Percentiles rank a stretch among this genome's conserved stretches.
Evolutionary conservation across 768 basidiomycete genomes (phyloP).

Genomic region (Phanerochaete carnosa): DNA sequence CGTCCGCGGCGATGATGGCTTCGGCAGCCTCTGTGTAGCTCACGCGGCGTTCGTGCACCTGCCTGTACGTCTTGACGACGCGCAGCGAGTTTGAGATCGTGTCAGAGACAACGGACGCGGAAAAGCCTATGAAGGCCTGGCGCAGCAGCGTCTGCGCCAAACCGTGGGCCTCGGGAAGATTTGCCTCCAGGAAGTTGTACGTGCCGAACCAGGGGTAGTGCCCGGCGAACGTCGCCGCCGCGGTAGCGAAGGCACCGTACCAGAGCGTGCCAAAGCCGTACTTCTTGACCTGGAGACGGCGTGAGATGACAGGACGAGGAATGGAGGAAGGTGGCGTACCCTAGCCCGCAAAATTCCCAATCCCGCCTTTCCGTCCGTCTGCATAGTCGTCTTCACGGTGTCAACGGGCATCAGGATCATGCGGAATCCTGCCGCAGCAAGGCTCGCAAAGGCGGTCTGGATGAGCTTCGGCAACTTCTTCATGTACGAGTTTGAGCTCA

Average conservation of each 20-base stretch:
- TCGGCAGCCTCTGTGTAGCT: conserved; percentile 77
- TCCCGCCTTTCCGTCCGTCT: conserved; percentile 80
- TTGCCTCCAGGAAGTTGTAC: conserved; percentile 75
- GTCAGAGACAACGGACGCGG: conserved; percentile 82
- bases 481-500: conserved; percentile 74
- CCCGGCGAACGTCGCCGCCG: conserved; percentile 91
- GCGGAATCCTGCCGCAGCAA: conserved; percentile 80
- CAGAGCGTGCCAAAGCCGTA: conserved; percentile 80
- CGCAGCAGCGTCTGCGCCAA: conserved; percentile 60
- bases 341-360: conserved; percentile 62
- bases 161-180: conserved; percentile 55
- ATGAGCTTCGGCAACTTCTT: conserved; percentile 55
- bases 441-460: conserved; percentile 77
- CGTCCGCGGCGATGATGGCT: conserved; percentile 73
- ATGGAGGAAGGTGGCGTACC: conserved; percentile 29
- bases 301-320: neutral
- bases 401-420: conserved; percentile 94
- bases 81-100: conserved; percentile 84
- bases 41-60: conserved; percentile 80
- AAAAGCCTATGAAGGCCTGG: conserved; percentile 90
- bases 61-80: conserved; percentile 94
- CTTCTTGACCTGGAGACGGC: conserved; percentile 49
- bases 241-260: conserved; percentile 91
- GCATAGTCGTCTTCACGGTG: conserved; percentile 93
- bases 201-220: conserved; percentile 89